These are phyloP conservation scores for Wickerhamomyces alni DNA, from an alignment of 805 yeast species.

Conservation along the genomic window DNA sequence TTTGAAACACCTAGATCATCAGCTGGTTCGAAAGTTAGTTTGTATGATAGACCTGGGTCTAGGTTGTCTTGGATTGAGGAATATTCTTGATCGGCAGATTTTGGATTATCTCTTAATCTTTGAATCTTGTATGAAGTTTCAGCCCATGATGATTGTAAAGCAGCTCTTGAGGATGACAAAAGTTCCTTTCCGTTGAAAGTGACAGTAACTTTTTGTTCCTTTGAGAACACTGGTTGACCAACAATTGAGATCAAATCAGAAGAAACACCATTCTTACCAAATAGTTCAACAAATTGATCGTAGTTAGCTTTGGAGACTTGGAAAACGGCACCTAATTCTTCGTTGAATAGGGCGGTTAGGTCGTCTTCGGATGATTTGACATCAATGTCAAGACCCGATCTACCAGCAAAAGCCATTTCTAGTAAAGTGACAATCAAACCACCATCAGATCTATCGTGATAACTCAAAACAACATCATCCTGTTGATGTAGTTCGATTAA, in stretches of 20 bases:
- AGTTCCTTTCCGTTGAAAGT: slow-evolving; percentile 39
- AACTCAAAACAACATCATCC: slow-evolving; percentile 61
- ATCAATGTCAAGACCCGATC: slow-evolving; percentile 69
- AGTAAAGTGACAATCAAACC: slow-evolving; percentile 79
- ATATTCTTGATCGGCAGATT: slow-evolving; percentile 81
- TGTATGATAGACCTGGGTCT: slow-evolving; percentile 86
- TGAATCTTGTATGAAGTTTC: slow-evolving; percentile 87
- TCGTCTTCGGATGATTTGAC: slow-evolving; percentile 34
- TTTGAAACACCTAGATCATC: slow-evolving; percentile 39
- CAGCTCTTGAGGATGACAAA: slow-evolving; percentile 53
- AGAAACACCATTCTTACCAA: slow-evolving; percentile 55
- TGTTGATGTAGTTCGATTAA: slow-evolving; percentile 64
- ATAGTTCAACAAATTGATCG: slow-evolving; percentile 46
- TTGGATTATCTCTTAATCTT: slow-evolving; percentile 90
- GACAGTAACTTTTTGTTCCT: slow-evolving; percentile 47
- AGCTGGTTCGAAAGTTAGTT: slow-evolving; percentile 62
- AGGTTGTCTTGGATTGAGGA: slow-evolving; percentile 65
- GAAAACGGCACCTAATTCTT: slow-evolving; percentile 95
- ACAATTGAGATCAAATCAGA: slow-evolving; percentile 49
- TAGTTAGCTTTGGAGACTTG: slow-evolving; percentile 58
- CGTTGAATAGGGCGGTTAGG: slow-evolving; percentile 68
- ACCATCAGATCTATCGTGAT: slow-evolving; percentile 97
- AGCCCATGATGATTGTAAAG: slow-evolving; percentile 79
- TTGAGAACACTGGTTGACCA: slow-evolving; percentile 60
- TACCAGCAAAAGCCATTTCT: slow-evolving; percentile 97